These are phyloP conservation scores for Myxozyma nipponensis DNA, from an alignment of 805 yeast species.

Conservation along the genomic window DNA sequence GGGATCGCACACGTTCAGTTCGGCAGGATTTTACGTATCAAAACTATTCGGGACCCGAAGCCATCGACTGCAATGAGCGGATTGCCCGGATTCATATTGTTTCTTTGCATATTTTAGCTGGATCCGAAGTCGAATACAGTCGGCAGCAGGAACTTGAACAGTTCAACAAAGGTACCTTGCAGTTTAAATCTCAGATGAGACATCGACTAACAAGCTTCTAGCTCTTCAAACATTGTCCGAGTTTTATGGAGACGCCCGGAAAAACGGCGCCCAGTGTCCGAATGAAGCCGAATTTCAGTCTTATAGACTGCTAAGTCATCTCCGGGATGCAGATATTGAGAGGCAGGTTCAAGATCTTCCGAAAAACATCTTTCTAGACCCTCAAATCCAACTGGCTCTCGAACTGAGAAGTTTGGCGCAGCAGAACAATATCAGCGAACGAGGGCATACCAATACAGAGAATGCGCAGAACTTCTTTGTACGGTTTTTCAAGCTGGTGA, in stretches of 20 bases:
- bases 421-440: conserved; percentile 48
- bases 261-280: conserved; percentile 62
- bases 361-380: conserved; percentile 47
- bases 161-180: conserved; percentile 54
- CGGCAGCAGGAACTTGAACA: conserved; percentile 96
- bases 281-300: conserved; percentile 94
- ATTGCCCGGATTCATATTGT: conserved; percentile 85
- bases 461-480: conserved; percentile 60
- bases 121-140: conserved; percentile 65
- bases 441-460: conserved; percentile 51
- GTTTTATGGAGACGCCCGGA: conserved; percentile 75
- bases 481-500: conserved; percentile 58
- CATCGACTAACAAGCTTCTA: neutral
- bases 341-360: conserved; percentile 71
- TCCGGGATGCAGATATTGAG: conserved; percentile 81
- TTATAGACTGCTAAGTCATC: conserved; percentile 72
- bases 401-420: conserved; percentile 62
- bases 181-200: neutral
- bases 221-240: conserved; percentile 84
- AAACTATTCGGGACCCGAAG: conserved; percentile 88
- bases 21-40: conserved; percentile 97
- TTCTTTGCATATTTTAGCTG: conserved; percentile 82
- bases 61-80: conserved; percentile 85
- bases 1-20: conserved; percentile 97
- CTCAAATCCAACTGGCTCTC: conserved; percentile 64